These are phyloP conservation scores for Aleurites moluccanus DNA, from an alignment of 441 rosid genomes.

Conservation along the genomic window DNA sequence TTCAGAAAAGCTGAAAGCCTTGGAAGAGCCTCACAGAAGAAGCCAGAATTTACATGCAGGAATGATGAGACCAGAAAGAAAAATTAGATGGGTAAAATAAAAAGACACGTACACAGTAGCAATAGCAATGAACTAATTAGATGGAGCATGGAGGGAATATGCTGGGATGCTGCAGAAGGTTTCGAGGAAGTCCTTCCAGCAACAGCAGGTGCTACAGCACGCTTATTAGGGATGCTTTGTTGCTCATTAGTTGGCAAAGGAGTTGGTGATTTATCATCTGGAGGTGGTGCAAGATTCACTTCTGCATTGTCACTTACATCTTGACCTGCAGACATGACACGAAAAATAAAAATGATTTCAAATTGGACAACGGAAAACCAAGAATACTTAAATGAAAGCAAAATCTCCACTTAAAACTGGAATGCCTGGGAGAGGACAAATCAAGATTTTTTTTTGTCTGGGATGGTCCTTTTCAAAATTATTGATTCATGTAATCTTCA, in stretches of 20 bases:
- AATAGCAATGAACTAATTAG: constrained; percentile 14
- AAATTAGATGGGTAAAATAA: constrained; percentile 10
- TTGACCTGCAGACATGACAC: constrained; percentile 32
- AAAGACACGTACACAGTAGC: not conserved
- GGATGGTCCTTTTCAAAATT: not conserved
- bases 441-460: not conserved
- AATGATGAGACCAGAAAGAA: not conserved
- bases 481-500: not conserved
- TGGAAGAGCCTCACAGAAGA: constrained; percentile 14
- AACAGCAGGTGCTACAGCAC: constrained; percentile 33
- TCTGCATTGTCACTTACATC: constrained; percentile 22
- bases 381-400: not conserved
- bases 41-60: constrained; percentile 29
- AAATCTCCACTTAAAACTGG: not conserved
- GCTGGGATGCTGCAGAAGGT: constrained; percentile 22
- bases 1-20: constrained; percentile 2
- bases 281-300: constrained; percentile 24
- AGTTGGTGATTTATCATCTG: constrained; percentile 22
- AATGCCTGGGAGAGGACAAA: not conserved
- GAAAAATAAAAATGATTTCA: not conserved
- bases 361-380: not conserved
- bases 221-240: constrained; percentile 30
- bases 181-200: constrained; percentile 28
- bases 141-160: constrained; percentile 14
- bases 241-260: constrained; percentile 41